phyloP scores from a whole-genome alignment of 306 rosid species.

The Purshia tridentata region DNA sequence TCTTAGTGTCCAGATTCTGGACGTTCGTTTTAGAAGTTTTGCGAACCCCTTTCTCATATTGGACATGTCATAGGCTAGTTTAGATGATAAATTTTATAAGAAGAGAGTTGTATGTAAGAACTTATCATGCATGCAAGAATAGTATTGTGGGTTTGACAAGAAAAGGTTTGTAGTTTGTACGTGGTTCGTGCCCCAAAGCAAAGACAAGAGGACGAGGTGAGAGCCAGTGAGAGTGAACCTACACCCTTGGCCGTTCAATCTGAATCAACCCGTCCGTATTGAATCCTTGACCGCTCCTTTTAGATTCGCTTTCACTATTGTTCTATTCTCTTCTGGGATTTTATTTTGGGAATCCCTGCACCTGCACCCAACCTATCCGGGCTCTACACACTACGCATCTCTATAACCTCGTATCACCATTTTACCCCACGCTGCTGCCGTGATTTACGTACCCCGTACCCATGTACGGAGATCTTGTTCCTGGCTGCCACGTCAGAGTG shows the following conservation, averaged over 20 bases:
- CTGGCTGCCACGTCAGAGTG: background rate
- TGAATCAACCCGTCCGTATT: conserved; percentile 30
- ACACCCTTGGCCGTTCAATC: conserved; percentile 32
- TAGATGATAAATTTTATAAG: too few relatives aligned
- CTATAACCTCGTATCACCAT: conserved; percentile 10
- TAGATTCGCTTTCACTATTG: conserved; percentile 42
- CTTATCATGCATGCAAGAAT: too few relatives aligned
- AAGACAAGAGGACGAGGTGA: conserved; percentile 20
- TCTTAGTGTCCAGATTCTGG: too few relatives aligned
- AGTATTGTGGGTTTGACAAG: background rate
- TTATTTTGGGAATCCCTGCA: background rate
- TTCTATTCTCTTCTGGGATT: background rate
- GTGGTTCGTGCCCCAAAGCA: conserved; percentile 24
- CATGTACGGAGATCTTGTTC: conserved; percentile 1
- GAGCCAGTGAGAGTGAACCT: background rate
- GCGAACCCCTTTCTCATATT: too few relatives aligned
- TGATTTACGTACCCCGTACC: background rate
- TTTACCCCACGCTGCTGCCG: background rate
- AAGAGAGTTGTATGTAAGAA: too few relatives aligned
- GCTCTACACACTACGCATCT: too few relatives aligned
- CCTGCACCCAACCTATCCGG: background rate
- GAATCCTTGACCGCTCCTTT: conserved; percentile 36
- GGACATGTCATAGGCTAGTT: too few relatives aligned
- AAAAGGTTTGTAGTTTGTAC: conserved; percentile 1
- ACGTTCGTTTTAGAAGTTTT: too few relatives aligned